phyloP scores from a whole-genome alignment of 192 early-diverging fungal genomes.

The Backusella macrospora region DNA sequence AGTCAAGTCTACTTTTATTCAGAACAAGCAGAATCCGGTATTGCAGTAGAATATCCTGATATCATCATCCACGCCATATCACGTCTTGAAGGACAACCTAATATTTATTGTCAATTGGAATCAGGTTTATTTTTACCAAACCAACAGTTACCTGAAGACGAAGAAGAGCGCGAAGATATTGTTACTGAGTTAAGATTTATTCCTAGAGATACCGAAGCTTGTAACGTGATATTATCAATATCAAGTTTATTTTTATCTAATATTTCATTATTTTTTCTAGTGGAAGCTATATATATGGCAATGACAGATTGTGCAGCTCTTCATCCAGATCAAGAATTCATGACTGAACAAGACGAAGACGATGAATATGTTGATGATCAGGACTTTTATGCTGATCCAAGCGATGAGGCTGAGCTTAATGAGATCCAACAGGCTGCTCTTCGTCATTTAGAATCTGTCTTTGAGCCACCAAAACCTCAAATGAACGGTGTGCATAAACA shows the following conservation, averaged over 20 bases:
- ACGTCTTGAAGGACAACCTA: constrained; percentile 51
- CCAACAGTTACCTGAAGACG: constrained; percentile 37
- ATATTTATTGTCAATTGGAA: constrained; percentile 72
- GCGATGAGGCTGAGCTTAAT: constrained; percentile 43
- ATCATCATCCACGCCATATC: constrained; percentile 75
- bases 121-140: constrained; percentile 38
- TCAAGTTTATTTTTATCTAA: not conserved
- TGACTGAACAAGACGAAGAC: constrained; percentile 45
- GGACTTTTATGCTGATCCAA: constrained; percentile 32
- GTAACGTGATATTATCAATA: constrained; percentile 42
- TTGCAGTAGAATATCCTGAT: constrained; percentile 63
- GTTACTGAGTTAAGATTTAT: constrained; percentile 62
- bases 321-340: constrained; percentile 64
- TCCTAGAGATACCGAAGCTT: constrained; percentile 54
- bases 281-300: constrained; percentile 68
- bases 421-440: constrained; percentile 45
- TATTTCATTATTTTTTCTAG: constrained; percentile 33
- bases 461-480: constrained; percentile 21
- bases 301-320: constrained; percentile 67
- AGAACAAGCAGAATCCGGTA: constrained; percentile 42
- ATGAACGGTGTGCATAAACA: constrained; percentile 14
- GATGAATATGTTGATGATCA: constrained; percentile 43
- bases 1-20: constrained; percentile 62
- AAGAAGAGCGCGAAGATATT: constrained; percentile 47
- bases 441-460: constrained; percentile 37